Evolutionary conservation across 106 monocot species (phyloP).

Genomic region (Cymbidium sinense): DNA sequence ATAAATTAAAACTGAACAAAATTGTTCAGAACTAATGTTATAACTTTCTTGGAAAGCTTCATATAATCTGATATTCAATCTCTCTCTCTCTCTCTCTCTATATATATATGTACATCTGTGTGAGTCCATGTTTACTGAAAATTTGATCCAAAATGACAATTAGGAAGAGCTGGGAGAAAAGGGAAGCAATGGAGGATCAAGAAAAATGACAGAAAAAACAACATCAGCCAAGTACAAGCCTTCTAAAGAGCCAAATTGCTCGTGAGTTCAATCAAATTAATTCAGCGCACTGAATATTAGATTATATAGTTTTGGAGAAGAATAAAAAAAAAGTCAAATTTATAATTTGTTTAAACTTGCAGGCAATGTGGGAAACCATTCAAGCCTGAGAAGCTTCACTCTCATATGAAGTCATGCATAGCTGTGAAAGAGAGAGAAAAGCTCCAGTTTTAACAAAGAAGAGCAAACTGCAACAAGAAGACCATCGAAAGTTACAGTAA

Average conservation of each 20-base stretch:
- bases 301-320: background rate
- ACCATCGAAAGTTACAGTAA: constrained; percentile 1
- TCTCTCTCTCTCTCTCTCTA: background rate
- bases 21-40: too few species aligned
- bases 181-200: background rate
- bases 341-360: background rate
- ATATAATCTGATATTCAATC: too few species aligned
- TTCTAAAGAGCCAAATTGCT: constrained; percentile 3
- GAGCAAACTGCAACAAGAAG: background rate
- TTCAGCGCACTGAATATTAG: background rate
- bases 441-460: background rate
- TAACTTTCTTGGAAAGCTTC: too few species aligned
- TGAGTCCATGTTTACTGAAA: background rate
- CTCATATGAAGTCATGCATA: constrained; percentile 1
- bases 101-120: background rate
- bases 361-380: constrained; percentile 12
- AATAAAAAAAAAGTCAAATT: background rate
- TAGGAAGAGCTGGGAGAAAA: constrained; percentile 2
- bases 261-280: constrained; percentile 5
- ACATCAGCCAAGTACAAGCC: background rate
- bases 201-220: background rate
- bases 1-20: too few species aligned
- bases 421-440: background rate
- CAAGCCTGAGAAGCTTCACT: constrained; percentile 13
- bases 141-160: background rate